Conservation (phyloP, 2,329 filamentous ascomycete genomes). For the Neurospora crassa region DNA sequence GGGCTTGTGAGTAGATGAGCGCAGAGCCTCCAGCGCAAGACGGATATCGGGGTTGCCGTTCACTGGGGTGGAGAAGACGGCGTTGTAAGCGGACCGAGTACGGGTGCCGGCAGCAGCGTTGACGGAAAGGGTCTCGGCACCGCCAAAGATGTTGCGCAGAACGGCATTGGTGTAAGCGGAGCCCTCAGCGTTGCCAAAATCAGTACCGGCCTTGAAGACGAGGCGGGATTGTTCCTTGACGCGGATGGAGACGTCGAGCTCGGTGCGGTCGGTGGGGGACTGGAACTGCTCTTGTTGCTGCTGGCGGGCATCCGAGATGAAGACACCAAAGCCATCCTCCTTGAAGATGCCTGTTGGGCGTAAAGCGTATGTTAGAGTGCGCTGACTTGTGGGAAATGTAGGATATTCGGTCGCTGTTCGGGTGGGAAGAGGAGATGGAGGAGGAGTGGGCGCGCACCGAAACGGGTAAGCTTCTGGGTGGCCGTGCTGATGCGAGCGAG, state of each 20-base stretch:
- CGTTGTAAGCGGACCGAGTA: constrained; percentile 85
- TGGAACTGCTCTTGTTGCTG: constrained; percentile 43
- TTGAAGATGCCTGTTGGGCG: constrained; percentile 67
- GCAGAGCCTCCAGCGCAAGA: constrained; percentile 68
- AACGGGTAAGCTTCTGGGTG: constrained; percentile 65
- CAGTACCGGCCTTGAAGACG: constrained; percentile 87
- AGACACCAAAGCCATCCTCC: constrained; percentile 68
- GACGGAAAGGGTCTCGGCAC: constrained; percentile 79
- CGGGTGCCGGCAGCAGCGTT: constrained; percentile 85
- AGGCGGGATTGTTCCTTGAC: constrained; percentile 74
- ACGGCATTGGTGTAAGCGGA: constrained; percentile 83
- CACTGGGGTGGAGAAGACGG: constrained; percentile 73
- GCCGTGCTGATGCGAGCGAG: constrained; percentile 61
- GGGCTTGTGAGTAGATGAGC: constrained; percentile 76
- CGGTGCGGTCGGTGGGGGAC: constrained; percentile 60
- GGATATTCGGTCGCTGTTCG: background rate
- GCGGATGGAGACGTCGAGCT: constrained; percentile 71
- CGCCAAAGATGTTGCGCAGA: constrained; percentile 88
- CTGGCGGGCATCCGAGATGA: constrained; percentile 66
- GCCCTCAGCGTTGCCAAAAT: constrained; percentile 87
- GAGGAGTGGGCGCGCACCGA: constrained; percentile 49
- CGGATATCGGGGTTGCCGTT: constrained; percentile 74
- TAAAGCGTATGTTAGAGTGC: background rate
- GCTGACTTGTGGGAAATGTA: background rate
- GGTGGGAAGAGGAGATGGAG: background rate